These are phyloP conservation scores for Phytophthora gonapodyides DNA, from an alignment of 352 stramenopile species.

Conservation along the genomic window DNA sequence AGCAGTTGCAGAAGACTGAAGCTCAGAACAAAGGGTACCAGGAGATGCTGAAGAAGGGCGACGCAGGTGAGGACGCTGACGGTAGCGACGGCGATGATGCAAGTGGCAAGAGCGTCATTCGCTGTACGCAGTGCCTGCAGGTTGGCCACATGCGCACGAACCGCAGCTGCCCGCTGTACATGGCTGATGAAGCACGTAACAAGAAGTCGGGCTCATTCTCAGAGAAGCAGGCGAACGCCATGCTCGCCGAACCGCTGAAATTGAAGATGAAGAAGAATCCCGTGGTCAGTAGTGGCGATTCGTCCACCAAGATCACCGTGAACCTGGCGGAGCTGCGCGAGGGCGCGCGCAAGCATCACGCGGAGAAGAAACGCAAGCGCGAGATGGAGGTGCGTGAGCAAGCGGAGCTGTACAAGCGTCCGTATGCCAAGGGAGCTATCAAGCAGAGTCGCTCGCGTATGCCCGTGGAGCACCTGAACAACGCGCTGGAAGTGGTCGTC, in stretches of 20 bases:
- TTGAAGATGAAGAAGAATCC: constrained; percentile 64
- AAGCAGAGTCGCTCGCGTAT: constrained; percentile 81
- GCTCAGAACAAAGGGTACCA: constrained; percentile 84
- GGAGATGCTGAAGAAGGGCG: constrained; percentile 81
- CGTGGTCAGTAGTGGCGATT: constrained; percentile 33
- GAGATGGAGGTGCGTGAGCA: constrained; percentile 76
- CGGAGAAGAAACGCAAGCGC: constrained; percentile 83
- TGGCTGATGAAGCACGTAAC: constrained; percentile 59
- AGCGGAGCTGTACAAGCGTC: constrained; percentile 80
- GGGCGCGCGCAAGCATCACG: constrained; percentile 72
- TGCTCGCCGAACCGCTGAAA: constrained; percentile 53
- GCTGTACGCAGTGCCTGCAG: constrained; percentile 82
- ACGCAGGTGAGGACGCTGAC: constrained; percentile 37
- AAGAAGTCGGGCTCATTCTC: constrained; percentile 40
- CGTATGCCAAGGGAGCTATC: constrained; percentile 70
- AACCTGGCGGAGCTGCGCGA: constrained; percentile 79
- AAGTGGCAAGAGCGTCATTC: constrained; percentile 67
- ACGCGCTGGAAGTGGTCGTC: constrained; percentile 66
- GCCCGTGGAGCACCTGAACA: constrained; percentile 76
- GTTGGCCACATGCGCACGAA: constrained; percentile 86
- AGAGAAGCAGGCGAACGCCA: constrained; percentile 35
- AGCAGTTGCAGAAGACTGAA: constrained; percentile 82
- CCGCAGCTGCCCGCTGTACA: constrained; percentile 81
- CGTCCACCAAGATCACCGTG: constrained; percentile 66
- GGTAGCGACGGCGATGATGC: constrained; percentile 29